Percentiles rank a stretch among this genome's conserved stretches.
Conservation (phyloP, 192 early-diverging fungal species). For the Nowakowskiella sp. region DNA sequence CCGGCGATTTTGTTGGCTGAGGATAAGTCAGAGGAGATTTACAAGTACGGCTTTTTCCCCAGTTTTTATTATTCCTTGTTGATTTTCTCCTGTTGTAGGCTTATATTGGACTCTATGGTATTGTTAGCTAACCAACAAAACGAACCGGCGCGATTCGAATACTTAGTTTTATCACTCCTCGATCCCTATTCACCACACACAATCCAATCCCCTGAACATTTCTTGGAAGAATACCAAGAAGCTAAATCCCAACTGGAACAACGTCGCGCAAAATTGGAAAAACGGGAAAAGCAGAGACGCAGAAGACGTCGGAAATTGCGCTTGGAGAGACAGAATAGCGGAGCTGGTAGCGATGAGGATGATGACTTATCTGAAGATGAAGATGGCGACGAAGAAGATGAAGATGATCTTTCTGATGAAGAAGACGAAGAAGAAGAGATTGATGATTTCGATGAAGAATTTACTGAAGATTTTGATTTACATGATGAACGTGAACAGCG, state of each 20-base stretch:
- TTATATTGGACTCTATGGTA: constrained; percentile 9
- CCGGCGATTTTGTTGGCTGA: constrained; percentile 11
- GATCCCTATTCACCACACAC: constrained; percentile 14
- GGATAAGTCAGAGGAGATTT: not conserved
- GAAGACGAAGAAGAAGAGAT: too few relatives aligned
- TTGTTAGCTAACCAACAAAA: constrained; percentile 13
- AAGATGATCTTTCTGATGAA: constrained; percentile 1
- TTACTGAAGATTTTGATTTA: too few relatives aligned
- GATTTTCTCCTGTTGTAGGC: constrained; percentile 10
- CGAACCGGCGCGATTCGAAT: constrained; percentile 20
- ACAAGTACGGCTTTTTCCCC: constrained; percentile 6
- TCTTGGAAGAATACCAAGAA: not conserved
- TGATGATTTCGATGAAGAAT: too few relatives aligned
- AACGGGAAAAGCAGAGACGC: not conserved
- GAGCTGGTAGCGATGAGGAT: not conserved
- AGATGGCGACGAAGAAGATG: not conserved
- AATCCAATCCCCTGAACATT: not conserved
- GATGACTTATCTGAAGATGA: not conserved
- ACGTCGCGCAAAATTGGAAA: not conserved
- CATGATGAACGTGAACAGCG: too few relatives aligned
- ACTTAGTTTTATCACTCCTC: constrained; percentile 14
- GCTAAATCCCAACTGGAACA: not conserved
- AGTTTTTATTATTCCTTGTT: constrained; percentile 4
- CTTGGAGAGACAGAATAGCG: not conserved
- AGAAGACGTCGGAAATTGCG: not conserved